phyloP scores from a whole-genome alignment of 768 basidiomycete genomes.

The Chalciporus piperatus region DNA sequence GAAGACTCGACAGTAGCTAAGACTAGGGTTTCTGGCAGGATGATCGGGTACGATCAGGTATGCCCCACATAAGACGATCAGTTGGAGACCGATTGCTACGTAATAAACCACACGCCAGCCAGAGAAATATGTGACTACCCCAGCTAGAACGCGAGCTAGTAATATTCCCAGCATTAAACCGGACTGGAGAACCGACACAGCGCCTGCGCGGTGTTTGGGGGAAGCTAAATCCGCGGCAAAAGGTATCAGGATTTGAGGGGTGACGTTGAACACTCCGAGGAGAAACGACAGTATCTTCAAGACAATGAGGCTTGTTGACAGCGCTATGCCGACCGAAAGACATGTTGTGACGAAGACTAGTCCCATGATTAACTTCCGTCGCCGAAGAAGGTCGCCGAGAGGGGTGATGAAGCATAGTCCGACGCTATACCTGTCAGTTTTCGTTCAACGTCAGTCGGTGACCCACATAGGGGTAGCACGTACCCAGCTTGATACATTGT shows the following conservation, averaged over 20 bases:
- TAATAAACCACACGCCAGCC: conserved; percentile 42
- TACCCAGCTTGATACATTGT: conserved; percentile 67
- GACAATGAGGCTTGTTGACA: conserved; percentile 31
- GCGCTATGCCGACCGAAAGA: conserved; percentile 38
- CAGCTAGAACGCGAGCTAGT: conserved; percentile 31
- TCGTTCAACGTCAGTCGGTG: not conserved
- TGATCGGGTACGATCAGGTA: conserved; percentile 41
- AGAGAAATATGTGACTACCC: conserved; percentile 38
- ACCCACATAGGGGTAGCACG: conserved; percentile 1
- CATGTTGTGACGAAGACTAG: conserved; percentile 32
- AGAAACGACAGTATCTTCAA: conserved; percentile 38
- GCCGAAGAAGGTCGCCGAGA: conserved; percentile 42
- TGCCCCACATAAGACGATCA: conserved; percentile 23
- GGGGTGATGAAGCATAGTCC: conserved; percentile 44
- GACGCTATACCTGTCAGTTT: conserved; percentile 5
- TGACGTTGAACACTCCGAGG: conserved; percentile 38
- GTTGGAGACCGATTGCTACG: conserved; percentile 36
- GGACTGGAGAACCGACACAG: conserved; percentile 31
- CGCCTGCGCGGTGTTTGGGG: conserved; percentile 11
- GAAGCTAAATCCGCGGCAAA: conserved; percentile 45
- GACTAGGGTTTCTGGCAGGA: conserved; percentile 34
- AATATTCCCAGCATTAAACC: conserved; percentile 26
- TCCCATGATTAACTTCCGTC: conserved; percentile 40
- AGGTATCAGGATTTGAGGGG: conserved; percentile 38
- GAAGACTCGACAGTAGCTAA: conserved; percentile 35